phyloP scores from a whole-genome alignment of 2,329 filamentous ascomycete species.

The Torrubiella hemipterigena region DNA sequence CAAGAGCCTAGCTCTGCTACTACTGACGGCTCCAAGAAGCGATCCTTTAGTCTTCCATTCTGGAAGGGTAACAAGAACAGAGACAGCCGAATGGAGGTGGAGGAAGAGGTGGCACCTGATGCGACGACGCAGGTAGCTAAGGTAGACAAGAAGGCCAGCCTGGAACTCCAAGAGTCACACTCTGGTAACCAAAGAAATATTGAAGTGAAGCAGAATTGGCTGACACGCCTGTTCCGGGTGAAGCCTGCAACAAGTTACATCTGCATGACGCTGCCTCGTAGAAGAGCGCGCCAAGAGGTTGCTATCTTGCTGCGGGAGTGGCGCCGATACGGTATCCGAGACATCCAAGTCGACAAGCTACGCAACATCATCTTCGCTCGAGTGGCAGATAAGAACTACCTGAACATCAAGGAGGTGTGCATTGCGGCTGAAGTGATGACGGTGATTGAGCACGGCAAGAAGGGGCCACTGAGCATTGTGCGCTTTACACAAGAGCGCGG shows the following conservation, averaged over 20 bases:
- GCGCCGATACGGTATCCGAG: conserved; percentile 68
- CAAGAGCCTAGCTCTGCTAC: conserved; percentile 12
- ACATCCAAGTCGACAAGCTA: conserved; percentile 67
- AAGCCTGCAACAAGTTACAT: conserved; percentile 69
- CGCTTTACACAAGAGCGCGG: conserved; percentile 84
- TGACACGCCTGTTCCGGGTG: conserved; percentile 78
- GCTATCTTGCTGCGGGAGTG: conserved; percentile 66
- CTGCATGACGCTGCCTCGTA: conserved; percentile 58
- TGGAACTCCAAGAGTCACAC: conserved; percentile 20
- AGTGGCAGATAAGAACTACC: conserved; percentile 63
- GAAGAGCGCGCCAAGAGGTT: conserved; percentile 66
- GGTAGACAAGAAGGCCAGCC: conserved; percentile 11
- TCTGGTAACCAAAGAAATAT: conserved; percentile 37
- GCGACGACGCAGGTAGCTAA: background rate
- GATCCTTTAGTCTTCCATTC: conserved; percentile 40
- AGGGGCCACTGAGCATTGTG: conserved; percentile 64
- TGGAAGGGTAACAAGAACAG: conserved; percentile 39
- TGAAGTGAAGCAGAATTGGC: conserved; percentile 70
- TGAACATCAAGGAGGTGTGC: conserved; percentile 75
- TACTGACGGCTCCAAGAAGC: conserved; percentile 29
- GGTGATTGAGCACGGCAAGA: conserved; percentile 73
- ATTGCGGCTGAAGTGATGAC: conserved; percentile 83
- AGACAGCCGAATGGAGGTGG: conserved; percentile 10
- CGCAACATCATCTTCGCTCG: conserved; percentile 70
- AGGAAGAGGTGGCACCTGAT: conserved; percentile 4